A percentile compares a stretch with the other conserved stretches of the same genome.
phyloP scores from a whole-genome alignment of 2,329 filamentous ascomycete genomes.

The Microsporum canis region DNA sequence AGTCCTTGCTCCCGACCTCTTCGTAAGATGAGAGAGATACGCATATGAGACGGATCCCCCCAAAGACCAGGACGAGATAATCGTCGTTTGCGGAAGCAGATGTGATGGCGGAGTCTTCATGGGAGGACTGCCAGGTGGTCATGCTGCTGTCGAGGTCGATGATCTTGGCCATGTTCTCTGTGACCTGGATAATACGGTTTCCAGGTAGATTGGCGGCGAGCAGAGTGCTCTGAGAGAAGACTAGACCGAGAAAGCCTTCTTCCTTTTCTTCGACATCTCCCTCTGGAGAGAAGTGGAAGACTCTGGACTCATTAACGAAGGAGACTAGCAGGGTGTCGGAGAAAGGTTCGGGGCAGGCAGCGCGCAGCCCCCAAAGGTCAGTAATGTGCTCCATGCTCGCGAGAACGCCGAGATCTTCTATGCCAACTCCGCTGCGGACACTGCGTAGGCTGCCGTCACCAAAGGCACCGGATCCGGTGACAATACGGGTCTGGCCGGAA shows the following conservation, averaged over 20 bases:
- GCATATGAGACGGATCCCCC: conserved; percentile 60
- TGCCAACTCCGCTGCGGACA: conserved; percentile 82
- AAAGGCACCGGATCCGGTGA: conserved; percentile 84
- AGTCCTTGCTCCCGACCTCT: conserved; percentile 49
- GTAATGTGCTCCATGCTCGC: conserved; percentile 65
- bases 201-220: conserved; percentile 54
- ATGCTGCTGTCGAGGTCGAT: conserved; percentile 41
- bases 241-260: conserved; percentile 55
- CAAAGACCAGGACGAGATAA: conserved; percentile 60
- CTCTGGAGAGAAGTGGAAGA: conserved; percentile 62
- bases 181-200: conserved; percentile 64
- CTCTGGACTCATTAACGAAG: conserved; percentile 69
- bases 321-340: conserved; percentile 66
- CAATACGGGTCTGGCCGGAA: conserved; percentile 84
- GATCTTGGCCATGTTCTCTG: conserved; percentile 50
- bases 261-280: conserved; percentile 81
- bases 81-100: conserved; percentile 63
- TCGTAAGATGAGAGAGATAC: conserved; percentile 49
- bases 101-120: conserved; percentile 49
- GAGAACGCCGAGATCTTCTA: conserved; percentile 75
- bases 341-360: conserved; percentile 32
- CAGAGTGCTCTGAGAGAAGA: conserved; percentile 60
- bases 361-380: conserved; percentile 59
- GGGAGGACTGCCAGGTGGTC: conserved; percentile 31
- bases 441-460: conserved; percentile 80